A percentile compares a stretch with the other conserved stretches of the same genome.
These are phyloP conservation scores for Nematocida sp. DNA, from an alignment of 371 early-diverging fungal species.

Conservation along the genomic window DNA sequence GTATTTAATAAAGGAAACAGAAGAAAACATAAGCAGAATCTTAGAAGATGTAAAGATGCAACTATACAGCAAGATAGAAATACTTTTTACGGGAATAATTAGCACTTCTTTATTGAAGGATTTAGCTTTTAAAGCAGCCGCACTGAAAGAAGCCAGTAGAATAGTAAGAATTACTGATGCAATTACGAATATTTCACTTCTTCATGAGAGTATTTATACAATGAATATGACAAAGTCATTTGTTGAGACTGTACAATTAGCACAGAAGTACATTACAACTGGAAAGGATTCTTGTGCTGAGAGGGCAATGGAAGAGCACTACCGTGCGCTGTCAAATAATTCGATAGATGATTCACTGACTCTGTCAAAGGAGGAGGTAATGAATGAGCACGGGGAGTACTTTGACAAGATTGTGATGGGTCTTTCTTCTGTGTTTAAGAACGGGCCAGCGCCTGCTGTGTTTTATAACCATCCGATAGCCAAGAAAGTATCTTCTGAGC, in stretches of 20 bases:
- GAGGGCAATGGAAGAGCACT: not conserved
- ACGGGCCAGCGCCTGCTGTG: not conserved
- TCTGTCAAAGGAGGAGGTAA: conserved; percentile 14
- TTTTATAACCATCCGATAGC: conserved; percentile 1
- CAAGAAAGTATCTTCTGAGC: conserved; percentile 1
- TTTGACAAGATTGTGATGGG: not conserved
- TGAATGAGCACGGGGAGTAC: not conserved
- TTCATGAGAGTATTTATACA: conserved; percentile 88
- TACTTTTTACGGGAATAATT: conserved; percentile 84
- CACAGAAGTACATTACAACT: not conserved
- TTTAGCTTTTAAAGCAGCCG: conserved; percentile 75
- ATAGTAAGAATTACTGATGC: conserved; percentile 80
- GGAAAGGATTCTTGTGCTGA: not conserved
- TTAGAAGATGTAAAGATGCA: conserved; percentile 80
- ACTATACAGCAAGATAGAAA: conserved; percentile 85
- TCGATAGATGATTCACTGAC: not conserved
- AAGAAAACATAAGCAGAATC: conserved; percentile 77
- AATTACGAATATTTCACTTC: conserved; percentile 83
- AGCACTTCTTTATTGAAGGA: conserved; percentile 84
- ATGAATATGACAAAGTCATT: conserved; percentile 79
- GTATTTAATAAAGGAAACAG: conserved; percentile 86
- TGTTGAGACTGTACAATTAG: conserved; percentile 27
- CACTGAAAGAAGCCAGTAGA: conserved; percentile 49
- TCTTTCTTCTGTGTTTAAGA: conserved; percentile 4
- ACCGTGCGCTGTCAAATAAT: not conserved